Evolutionary conservation across 768 basidiomycete species (phyloP), one percentile per base, ranked within the genome.

Genomic region (Bullera alba): DNA sequence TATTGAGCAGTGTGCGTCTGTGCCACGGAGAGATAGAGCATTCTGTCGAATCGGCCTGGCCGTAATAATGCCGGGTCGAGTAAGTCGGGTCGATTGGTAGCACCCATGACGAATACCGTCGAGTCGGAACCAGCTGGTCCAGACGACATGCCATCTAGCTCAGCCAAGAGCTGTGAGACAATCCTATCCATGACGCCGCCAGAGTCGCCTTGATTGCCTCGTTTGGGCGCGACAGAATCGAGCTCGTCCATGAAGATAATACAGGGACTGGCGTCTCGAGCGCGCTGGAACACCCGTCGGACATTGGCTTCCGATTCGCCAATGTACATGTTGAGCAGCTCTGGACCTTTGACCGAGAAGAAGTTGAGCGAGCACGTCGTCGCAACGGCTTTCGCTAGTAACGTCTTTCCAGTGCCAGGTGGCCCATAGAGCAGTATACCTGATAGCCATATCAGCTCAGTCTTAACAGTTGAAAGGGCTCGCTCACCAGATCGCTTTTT

Each of bases 171-270:
- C 74, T 95, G 92, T 62, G 87, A 91, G 50, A 96, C 92, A 63
- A 96, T 95, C 16, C 92, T 81, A 72, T 96, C 92, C 91, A 96
- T 96, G 15, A 96, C 92, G 10, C 92, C 92, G 21, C 91, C 92
- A 28, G 90, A 92, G 69, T 96, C 92, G 0, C 92, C 92, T 61
- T 91, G 88, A 60, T 88, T 87, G 16, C 92, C 92, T 57, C 92
- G 79, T 70, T 92, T 91, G 0, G 92, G 92, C 30, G 92, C 92
- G 23, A 96, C 83, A 1, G 86, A 88, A 71, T 96, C 92, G 23
- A 96, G 77, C 71, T 96, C 92, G 71, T 96, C 92, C 72, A 96
- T 95, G 72, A 96, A 96, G 42, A 96, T 86, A 39, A 95, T 85
- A 71, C 92, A 96, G 6, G 92, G 92, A 46, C 82, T 83, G 1